Percentiles rank a stretch among this genome's conserved stretches.
These are phyloP conservation scores for Rhodofomes roseus DNA, from an alignment of 1,284 basidiomycete species.

Conservation along the genomic window DNA sequence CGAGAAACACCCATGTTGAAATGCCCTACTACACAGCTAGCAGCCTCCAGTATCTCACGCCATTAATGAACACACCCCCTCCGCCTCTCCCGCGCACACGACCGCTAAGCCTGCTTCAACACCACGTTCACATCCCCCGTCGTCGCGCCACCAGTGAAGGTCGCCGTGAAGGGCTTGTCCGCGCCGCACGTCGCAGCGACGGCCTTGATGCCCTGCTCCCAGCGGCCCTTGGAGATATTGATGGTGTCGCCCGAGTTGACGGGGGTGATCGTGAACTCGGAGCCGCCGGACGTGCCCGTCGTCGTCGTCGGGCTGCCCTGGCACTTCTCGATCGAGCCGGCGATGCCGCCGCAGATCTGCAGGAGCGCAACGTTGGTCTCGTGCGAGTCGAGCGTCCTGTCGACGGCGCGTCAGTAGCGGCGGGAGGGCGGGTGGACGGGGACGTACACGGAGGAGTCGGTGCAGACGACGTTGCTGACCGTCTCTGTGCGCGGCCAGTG, in stretches of 20 bases:
- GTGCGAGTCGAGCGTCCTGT: constrained; percentile 29
- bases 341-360: constrained; percentile 31
- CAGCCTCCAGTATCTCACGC: not conserved
- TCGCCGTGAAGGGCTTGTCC: constrained; percentile 30
- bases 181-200: constrained; percentile 26
- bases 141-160: constrained; percentile 25
- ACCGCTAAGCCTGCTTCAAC: not conserved
- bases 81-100: no score
- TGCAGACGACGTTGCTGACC: constrained; percentile 5
- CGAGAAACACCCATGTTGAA: not conserved
- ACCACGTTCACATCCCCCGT: constrained; percentile 27
- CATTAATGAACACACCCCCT: not conserved
- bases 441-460: constrained; percentile 11
- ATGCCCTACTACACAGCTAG: not conserved
- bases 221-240: constrained; percentile 33
- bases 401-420: not conserved
- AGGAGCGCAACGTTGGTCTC: constrained; percentile 30
- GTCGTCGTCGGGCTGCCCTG: constrained; percentile 28
- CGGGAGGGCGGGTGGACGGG: not conserved
- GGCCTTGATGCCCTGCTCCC: constrained; percentile 33
- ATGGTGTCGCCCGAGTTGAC: constrained; percentile 25
- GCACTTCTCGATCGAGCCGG: constrained; percentile 30
- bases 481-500: not conserved
- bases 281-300: constrained; percentile 24
- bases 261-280: constrained; percentile 27